phyloP scores from a whole-genome alignment of 2,329 filamentous ascomycete genomes.

The Aureobasidium sp. region DNA sequence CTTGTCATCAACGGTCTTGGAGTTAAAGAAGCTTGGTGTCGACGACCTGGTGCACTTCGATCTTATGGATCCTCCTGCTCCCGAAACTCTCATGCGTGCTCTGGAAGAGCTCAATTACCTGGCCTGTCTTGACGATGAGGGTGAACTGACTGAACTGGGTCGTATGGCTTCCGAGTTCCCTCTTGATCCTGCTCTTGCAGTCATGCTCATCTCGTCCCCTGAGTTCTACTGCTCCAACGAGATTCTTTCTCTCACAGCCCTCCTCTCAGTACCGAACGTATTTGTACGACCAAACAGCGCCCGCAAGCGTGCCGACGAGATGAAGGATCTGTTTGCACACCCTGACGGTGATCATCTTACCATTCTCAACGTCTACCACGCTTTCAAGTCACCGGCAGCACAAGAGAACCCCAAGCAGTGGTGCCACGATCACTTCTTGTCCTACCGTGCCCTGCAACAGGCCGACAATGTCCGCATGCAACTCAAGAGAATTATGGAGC shows the following conservation, averaged over 20 bases:
- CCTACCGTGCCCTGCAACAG: conserved; percentile 77
- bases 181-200: conserved; percentile 84
- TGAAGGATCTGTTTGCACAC: conserved; percentile 92
- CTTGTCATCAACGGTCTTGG: conserved; percentile 86
- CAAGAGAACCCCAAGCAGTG: conserved; percentile 75
- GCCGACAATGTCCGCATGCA: conserved; percentile 92
- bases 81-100: conserved; percentile 96
- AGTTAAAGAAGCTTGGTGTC: conserved; percentile 94
- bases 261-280: conserved; percentile 89
- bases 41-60: conserved; percentile 97
- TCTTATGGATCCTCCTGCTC: conserved; percentile 95
- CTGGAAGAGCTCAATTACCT: conserved; percentile 97
- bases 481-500: conserved; percentile 95
- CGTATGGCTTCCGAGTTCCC: conserved; percentile 90
- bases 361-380: conserved; percentile 95
- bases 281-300: conserved; percentile 82
- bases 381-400: conserved; percentile 72
- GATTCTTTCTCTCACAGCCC: conserved; percentile 87
- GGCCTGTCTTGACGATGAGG: conserved; percentile 92
- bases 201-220: conserved; percentile 95
- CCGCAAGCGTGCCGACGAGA: conserved; percentile 89
- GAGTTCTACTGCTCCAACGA: conserved; percentile 99
- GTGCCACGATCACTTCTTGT: conserved; percentile 96
- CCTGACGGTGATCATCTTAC: conserved; percentile 92
- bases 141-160: conserved; percentile 80